Conservation (phyloP, 768 basidiomycete genomes). For the Hydnum rufescens region DNA sequence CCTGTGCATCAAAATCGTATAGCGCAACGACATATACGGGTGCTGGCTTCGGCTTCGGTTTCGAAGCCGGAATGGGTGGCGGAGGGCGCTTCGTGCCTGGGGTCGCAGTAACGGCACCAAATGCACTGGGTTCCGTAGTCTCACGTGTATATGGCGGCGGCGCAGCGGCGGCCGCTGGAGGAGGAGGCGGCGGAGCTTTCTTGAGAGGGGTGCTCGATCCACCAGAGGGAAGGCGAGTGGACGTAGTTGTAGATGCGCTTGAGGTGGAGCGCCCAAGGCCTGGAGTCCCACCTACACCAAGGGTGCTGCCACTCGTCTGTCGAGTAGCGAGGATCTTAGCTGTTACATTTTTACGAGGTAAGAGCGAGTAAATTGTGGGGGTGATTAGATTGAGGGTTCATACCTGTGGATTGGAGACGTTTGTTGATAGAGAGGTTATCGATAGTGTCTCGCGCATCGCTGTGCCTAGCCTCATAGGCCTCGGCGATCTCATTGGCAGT, state of each 20-base stretch:
- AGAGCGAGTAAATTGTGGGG: too few relatives aligned
- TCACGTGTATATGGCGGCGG: slow-evolving; percentile 24
- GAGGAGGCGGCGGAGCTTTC: slow-evolving; percentile 15
- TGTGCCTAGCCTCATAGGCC: slow-evolving; percentile 65
- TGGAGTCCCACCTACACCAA: background rate
- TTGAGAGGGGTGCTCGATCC: background rate
- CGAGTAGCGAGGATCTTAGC: too few relatives aligned
- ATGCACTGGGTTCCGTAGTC: slow-evolving; percentile 16
- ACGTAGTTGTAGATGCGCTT: background rate
- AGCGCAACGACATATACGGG: slow-evolving; percentile 72
- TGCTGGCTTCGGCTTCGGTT: slow-evolving; percentile 47
- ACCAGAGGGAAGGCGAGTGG: background rate
- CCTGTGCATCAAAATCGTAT: slow-evolving; percentile 90
- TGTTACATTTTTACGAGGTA: too few relatives aligned
- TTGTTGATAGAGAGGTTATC: slow-evolving; percentile 70
- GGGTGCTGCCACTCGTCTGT: too few relatives aligned
- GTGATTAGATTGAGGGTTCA: background rate
- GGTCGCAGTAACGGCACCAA: slow-evolving; percentile 16
- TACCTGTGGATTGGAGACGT: slow-evolving; percentile 68
- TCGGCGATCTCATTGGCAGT: slow-evolving; percentile 48
- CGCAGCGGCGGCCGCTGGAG: slow-evolving; percentile 22
- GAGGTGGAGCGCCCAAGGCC: too few relatives aligned
- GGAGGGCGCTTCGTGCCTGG: slow-evolving; percentile 59
- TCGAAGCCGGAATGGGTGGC: slow-evolving; percentile 78
- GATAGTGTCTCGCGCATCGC: slow-evolving; percentile 59